Evolutionary conservation across 371 early-diverging fungal genomes (phyloP), one percentile per base, ranked within the genome.

Genomic region (Apophysomyces ossiformis): DNA sequence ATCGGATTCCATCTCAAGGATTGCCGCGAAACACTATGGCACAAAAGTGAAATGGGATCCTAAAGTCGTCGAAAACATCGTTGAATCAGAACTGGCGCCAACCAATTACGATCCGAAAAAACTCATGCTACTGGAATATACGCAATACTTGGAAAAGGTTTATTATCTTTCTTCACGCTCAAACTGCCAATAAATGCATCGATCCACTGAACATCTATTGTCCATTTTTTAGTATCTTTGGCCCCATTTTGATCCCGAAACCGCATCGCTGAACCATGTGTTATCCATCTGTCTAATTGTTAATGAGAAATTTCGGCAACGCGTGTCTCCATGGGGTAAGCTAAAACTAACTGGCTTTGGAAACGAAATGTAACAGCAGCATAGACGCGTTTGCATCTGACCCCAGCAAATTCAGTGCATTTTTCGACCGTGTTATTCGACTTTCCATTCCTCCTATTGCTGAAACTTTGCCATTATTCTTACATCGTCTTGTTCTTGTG

Each of bases 121-220:
- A 36, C 47, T 94, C 44, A 83, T 87, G 69, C 65, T 88, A 5
- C 74, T 95, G 37, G 96, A 95, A 69, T 84, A 87, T 57, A 82
- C 75, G 41, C 93, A 93, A 61, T 95, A 93, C 63, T 73, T 95
- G 43, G 96, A 95, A 82, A 88, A 89, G 84, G 90, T 89, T 76
- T 39, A 58, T 7, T 16, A 56, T 46, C 32, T 3, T 8, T 50
- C 21, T 18, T 50, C 54, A 3, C 21, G 47, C 7, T 21, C 9
- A 21, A 7, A 21, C 21, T 38, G 7, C n/a, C 12, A 9, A 18
- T 15, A 18, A 13, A 35, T 57, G 18, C 38, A 26, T 56, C 44
- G 36, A 54, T 44, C 7, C n/a, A 21, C 44, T 45, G 56, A 36
- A 50, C 35, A 37, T 6, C 6, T 36, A 36, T n/a, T 47, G 60